phyloP scores from a whole-genome alignment of 2,329 filamentous ascomycete genomes.

The Fusarium transvaalense region DNA sequence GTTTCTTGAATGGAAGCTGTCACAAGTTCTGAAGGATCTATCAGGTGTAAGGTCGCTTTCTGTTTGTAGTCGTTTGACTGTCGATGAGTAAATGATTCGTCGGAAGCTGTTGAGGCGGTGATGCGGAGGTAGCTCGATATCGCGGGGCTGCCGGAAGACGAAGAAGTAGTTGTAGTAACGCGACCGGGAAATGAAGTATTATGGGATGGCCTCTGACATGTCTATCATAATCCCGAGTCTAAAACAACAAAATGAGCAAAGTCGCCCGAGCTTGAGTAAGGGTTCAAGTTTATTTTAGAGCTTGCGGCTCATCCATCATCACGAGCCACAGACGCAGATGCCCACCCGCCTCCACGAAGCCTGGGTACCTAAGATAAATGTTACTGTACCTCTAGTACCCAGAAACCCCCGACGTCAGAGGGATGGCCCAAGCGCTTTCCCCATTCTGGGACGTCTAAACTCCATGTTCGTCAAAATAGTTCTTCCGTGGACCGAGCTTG shows the following conservation, averaged over 20 bases:
- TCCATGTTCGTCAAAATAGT: slow-evolving; percentile 20
- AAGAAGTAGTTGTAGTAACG: slow-evolving; percentile 32
- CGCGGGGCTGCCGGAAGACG: slow-evolving; percentile 30
- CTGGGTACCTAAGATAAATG: slow-evolving; percentile 11
- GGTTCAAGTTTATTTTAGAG: slow-evolving; percentile 11
- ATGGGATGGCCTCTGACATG: slow-evolving; percentile 38
- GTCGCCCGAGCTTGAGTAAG: slow-evolving; percentile 2
- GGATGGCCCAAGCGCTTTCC: slow-evolving; percentile 40
- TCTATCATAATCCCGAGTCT: slow-evolving; percentile 6
- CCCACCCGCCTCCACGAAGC: slow-evolving; percentile 12
- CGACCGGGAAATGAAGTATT: slow-evolving; percentile 23
- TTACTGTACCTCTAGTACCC: background rate
- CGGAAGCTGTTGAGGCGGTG: slow-evolving; percentile 6
- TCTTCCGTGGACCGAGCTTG: slow-evolving; percentile 41
- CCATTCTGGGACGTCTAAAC: background rate
- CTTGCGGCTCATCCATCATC: slow-evolving; percentile 28
- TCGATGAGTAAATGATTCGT: slow-evolving; percentile 2
- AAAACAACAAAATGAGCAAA: slow-evolving; percentile 4
- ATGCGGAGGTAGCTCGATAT: slow-evolving; percentile 18
- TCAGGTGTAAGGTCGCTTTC: background rate
- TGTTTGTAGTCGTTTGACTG: background rate
- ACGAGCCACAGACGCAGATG: slow-evolving; percentile 33
- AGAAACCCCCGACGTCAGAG: slow-evolving; percentile 42
- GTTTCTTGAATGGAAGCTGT: background rate
- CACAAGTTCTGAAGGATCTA: background rate